Evolutionary conservation across 2,329 filamentous ascomycete species (phyloP), one percentile per base, ranked within the genome.

Genomic region (Didymella arachidicola): DNA sequence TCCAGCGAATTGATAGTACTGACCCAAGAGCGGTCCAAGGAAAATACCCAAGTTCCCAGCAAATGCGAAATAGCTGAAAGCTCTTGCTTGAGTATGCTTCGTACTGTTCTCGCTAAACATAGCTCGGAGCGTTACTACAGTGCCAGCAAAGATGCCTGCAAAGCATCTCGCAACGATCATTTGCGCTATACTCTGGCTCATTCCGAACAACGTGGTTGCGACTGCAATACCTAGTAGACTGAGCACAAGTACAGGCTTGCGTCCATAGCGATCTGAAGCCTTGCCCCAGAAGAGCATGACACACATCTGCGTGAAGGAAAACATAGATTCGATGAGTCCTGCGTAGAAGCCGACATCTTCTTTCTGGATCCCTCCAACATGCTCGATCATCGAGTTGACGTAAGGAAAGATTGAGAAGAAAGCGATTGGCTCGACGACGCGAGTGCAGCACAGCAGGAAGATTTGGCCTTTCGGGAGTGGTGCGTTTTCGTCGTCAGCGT

Each of bases 391-490:
- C 70, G 89, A 81, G 69, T 88, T 91, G 76, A 95, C 85, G 77
- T 90, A 94, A 0, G 91, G 89, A 68, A 94, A 90, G 73, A 94
- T 92, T 72, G 83, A 87, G 79, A 93, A 94, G 79, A 92, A 94
- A n/a, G 90, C 89, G 39, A 93, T 83, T 0, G 91, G 90, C 70
- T 94, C 91, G 43, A 91, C 81, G 26, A 91, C 72, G 6, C 90
- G 86, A 1, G 88, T 87, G 72, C 87, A 90, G 79, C 91, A 94
- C 12, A 95, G 85, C 11, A 90, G 76, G 30, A 89, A 74, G 51
- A 95, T 87, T 73, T 94, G 91, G 0, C 36, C 14, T 27, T 60
- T 59, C 1, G 72, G 72, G n/a, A 77, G 47, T 16, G 72, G 72
- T 22, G 55, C 59, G 32, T 73, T 61, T 27, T 71, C 66, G 3